A percentile compares a stretch with the other conserved stretches of the same genome.
Conservation (phyloP, 2,329 filamentous ascomycete genomes). For the Drechslerella coelobrocha region DNA sequence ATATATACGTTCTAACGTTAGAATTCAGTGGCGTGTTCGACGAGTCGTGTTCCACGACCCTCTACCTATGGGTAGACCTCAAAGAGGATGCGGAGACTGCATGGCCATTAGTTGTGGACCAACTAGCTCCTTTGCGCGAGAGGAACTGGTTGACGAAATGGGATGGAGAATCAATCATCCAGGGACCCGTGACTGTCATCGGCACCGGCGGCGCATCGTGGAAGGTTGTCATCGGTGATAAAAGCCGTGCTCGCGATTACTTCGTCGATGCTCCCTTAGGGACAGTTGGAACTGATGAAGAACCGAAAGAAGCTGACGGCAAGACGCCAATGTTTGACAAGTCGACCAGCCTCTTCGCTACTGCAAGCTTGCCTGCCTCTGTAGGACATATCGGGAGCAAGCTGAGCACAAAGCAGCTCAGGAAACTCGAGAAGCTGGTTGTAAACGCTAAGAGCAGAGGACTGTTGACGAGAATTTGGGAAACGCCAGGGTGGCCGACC, state of each 20-base stretch:
- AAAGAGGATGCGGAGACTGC: constrained; percentile 67
- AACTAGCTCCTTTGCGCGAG: constrained; percentile 67
- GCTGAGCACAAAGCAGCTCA: constrained; percentile 53
- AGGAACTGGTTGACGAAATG: constrained; percentile 66
- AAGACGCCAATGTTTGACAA: constrained; percentile 54
- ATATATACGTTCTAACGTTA: constrained; percentile 12
- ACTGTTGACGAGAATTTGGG: constrained; percentile 68
- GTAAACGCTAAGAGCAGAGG: constrained; percentile 63
- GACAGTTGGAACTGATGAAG: constrained; percentile 34
- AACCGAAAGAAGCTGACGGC: constrained; percentile 54
- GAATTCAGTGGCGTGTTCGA: constrained; percentile 58
- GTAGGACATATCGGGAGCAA: constrained; percentile 41
- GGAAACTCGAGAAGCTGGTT: constrained; percentile 41
- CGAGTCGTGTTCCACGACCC: constrained; percentile 57
- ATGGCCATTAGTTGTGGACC: constrained; percentile 64
- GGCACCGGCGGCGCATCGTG: constrained; percentile 70
- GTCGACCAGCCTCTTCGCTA: constrained; percentile 39
- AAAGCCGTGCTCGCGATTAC: constrained; percentile 67
- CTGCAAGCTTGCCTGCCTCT: constrained; percentile 12
- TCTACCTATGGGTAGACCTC: constrained; percentile 73
- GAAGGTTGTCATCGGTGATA: constrained; percentile 62
- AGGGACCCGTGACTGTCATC: constrained; percentile 70
- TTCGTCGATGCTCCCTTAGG: constrained; percentile 72
- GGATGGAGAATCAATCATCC: constrained; percentile 58
- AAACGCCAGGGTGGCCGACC: constrained; percentile 66